Percentiles rank a stretch among this genome's conserved stretches.
Conservation (phyloP, 805 yeast genomes). For the Kodamaea kaohsiungensis region DNA sequence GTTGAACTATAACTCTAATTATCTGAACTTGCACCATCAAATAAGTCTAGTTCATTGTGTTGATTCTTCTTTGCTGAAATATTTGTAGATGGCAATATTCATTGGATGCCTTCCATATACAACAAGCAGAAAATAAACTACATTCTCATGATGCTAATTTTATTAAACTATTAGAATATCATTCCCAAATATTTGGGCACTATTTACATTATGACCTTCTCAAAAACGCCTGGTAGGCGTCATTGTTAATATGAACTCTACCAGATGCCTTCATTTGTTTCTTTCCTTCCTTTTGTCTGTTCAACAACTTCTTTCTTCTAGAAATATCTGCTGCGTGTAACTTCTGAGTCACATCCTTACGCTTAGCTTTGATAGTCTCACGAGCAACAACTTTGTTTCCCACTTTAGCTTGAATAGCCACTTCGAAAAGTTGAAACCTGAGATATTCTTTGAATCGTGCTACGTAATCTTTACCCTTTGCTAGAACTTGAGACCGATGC, state of each 20-base stretch:
- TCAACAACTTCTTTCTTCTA: conserved; percentile 83
- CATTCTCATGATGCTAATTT: too few relatives aligned
- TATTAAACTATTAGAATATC: background rate
- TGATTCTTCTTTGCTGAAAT: too few relatives aligned
- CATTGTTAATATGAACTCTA: conserved; percentile 72
- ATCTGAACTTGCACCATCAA: too few relatives aligned
- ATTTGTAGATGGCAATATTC: too few relatives aligned
- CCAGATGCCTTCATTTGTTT: conserved; percentile 80
- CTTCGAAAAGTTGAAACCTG: conserved; percentile 84
- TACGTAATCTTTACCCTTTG: conserved; percentile 80
- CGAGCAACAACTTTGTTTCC: conserved; percentile 80
- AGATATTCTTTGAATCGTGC: conserved; percentile 76
- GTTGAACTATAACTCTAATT: too few relatives aligned
- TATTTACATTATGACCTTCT: conserved; percentile 12
- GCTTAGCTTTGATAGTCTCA: conserved; percentile 88
- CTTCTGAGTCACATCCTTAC: conserved; percentile 93
- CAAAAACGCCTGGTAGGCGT: conserved; percentile 87
- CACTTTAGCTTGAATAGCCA: conserved; percentile 87
- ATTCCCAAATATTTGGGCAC: background rate
- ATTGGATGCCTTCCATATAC: too few relatives aligned
- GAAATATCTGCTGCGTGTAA: conserved; percentile 92
- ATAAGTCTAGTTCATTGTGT: too few relatives aligned
- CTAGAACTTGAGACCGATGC: conserved; percentile 76
- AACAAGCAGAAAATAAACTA: too few relatives aligned
- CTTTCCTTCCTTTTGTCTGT: conserved; percentile 92